Conservation (phyloP, 1,284 basidiomycete species). For the Coniferiporia weirii region DNA sequence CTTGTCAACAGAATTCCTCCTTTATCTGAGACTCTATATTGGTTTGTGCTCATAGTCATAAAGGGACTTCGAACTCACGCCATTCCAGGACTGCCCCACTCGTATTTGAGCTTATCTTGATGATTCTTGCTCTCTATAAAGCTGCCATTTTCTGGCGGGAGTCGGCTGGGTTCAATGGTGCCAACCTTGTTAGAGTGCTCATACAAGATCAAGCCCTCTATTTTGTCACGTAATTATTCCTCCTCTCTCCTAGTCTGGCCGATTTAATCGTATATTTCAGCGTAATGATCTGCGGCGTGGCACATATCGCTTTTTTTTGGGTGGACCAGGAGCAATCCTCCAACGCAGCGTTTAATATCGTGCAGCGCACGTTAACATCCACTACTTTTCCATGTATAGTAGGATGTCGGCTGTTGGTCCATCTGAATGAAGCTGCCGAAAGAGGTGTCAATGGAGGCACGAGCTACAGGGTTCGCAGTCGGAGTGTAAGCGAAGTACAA, state of each 20-base stretch:
- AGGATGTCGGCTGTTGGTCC: not conserved
- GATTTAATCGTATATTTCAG: not conserved
- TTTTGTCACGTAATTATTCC: not conserved
- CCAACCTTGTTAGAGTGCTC: not conserved
- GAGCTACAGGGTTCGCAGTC: not conserved
- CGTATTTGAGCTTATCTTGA: not conserved
- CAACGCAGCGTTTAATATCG: not conserved
- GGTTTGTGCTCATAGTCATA: not conserved
- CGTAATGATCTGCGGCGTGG: not conserved
- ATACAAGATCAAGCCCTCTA: not conserved
- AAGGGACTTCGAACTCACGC: no score
- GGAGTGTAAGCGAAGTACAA: not conserved
- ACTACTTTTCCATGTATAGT: not conserved
- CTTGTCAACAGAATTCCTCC: not conserved
- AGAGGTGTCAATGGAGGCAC: not conserved
- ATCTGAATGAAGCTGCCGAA: not conserved
- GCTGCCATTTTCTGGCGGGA: not conserved
- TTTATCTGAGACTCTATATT: not conserved
- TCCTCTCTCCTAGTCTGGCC: not conserved
- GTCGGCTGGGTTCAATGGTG: not conserved
- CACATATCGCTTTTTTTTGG: not conserved
- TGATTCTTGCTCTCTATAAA: not conserved
- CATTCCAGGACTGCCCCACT: conserved; percentile 1
- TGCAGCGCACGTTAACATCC: not conserved
- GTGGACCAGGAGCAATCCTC: not conserved